Conservation (phyloP, 805 yeast species). For the Zygoascus tannicola region DNA sequence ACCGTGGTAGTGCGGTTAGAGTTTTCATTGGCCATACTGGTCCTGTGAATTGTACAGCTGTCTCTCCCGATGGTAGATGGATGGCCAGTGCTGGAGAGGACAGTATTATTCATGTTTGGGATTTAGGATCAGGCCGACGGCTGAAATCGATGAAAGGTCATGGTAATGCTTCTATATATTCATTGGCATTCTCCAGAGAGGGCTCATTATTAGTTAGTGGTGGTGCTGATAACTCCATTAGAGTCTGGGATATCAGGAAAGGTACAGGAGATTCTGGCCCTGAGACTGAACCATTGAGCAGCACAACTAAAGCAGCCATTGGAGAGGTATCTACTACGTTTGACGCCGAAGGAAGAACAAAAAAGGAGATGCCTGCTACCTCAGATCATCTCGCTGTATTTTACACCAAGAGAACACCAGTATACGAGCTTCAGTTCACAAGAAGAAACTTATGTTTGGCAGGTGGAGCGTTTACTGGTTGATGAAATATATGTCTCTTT, state of each 20-base stretch:
- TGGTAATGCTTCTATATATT: constrained; percentile 76
- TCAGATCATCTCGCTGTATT: constrained; percentile 88
- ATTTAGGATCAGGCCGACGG: constrained; percentile 81
- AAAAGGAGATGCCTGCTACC: constrained; percentile 69
- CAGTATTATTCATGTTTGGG: constrained; percentile 83
- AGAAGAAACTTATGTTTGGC: constrained; percentile 85
- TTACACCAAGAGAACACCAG: constrained; percentile 89
- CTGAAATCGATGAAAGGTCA: constrained; percentile 92
- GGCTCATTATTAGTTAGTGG: constrained; percentile 86
- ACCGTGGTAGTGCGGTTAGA: constrained; percentile 80
- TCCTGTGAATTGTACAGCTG: constrained; percentile 77
- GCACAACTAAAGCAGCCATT: constrained; percentile 8
- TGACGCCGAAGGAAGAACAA: constrained; percentile 20
- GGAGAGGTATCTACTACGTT: constrained; percentile 7
- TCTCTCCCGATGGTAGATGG: constrained; percentile 96
- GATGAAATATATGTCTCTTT: too few relatives aligned
- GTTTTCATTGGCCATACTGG: constrained; percentile 88
- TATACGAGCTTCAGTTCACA: constrained; percentile 86
- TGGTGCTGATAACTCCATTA: constrained; percentile 83
- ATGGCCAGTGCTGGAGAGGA: constrained; percentile 94
- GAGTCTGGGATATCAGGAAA: constrained; percentile 92
- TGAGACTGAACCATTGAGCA: constrained; percentile 57
- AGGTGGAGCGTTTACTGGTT: constrained; percentile 71
- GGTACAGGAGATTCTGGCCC: constrained; percentile 74
- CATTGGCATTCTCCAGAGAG: constrained; percentile 75